phyloP scores from a whole-genome alignment of 2,329 filamentous ascomycete genomes.

The Purpureocillium takamizusanense region DNA sequence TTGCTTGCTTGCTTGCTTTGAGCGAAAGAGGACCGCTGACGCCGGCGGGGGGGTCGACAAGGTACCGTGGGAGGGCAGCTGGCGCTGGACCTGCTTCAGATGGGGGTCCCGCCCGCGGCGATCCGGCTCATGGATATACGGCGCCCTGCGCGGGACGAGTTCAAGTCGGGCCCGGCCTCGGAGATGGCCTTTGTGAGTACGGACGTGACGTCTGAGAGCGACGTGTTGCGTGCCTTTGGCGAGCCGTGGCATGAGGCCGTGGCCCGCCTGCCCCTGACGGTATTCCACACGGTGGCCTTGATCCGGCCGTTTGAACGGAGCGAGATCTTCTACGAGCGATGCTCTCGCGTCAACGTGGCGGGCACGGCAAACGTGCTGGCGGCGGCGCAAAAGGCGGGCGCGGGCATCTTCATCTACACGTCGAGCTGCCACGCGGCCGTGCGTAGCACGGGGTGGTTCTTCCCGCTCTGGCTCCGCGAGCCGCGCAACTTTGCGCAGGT shows the following conservation, averaged over 20 bases:
- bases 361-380: conserved; percentile 40
- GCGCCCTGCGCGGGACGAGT: conserved; percentile 30
- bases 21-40: no score
- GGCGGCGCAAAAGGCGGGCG: conserved; percentile 34
- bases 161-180: conserved; percentile 21
- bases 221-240: conserved; percentile 35
- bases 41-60: conserved; percentile 9
- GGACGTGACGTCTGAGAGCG: conserved; percentile 38
- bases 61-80: conserved; percentile 48
- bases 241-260: conserved; percentile 34
- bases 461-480: conserved; percentile 30
- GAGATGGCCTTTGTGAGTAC: conserved; percentile 34
- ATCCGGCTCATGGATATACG: conserved; percentile 46
- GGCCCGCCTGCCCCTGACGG: conserved; percentile 38
- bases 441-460: conserved; percentile 30
- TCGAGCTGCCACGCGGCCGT: conserved; percentile 37
- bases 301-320: conserved; percentile 42
- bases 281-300: conserved; percentile 48
- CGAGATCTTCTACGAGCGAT: conserved; percentile 31
- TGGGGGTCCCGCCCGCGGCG: conserved; percentile 38
- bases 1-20: no score
- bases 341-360: conserved; percentile 37
- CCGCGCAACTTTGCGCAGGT: conserved; percentile 34
- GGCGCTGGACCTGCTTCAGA: conserved; percentile 41
- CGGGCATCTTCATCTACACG: conserved; percentile 42